phyloP scores from a whole-genome alignment of 257 asterid species.

The Gardenia jasminoides region DNA sequence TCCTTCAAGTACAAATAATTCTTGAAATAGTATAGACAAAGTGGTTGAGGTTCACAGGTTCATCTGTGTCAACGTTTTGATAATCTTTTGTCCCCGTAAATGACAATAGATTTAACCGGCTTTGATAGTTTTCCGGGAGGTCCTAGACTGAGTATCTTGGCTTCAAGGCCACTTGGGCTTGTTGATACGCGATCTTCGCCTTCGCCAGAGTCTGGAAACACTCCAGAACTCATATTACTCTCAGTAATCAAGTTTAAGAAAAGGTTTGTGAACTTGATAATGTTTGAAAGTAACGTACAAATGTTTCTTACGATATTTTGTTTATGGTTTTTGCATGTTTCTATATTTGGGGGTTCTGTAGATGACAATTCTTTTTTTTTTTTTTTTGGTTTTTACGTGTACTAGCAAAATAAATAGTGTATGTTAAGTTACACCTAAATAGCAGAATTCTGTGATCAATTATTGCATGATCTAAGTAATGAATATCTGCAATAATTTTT shows the following conservation, averaged over 20 bases:
- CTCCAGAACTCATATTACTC: slow-evolving; percentile 33
- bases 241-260: slow-evolving; percentile 49
- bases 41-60: not conserved
- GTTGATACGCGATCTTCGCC: slow-evolving; percentile 41
- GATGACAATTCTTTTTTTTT: no score
- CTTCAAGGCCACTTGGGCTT: slow-evolving; percentile 4
- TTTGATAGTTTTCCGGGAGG: slow-evolving; percentile 27
- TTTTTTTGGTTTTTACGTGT: no score
- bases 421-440: no score
- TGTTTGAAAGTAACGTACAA: not conserved
- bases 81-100: slow-evolving; percentile 46
- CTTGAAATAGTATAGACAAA: no score
- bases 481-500: no score
- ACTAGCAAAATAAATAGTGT: no score
- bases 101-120: slow-evolving; percentile 59
- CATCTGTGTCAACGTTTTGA: not conserved
- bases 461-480: no score
- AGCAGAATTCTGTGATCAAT: no score
- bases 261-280: slow-evolving; percentile 33
- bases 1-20: no score
- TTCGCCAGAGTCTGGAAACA: slow-evolving; percentile 48
- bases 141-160: slow-evolving; percentile 26
- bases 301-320: not conserved
- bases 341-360: not conserved
- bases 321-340: not conserved